Evolutionary conservation across 2,329 filamentous ascomycete genomes (phyloP), one percentile per base, ranked within the genome.

Genomic region (Anthostomella pinea): DNA sequence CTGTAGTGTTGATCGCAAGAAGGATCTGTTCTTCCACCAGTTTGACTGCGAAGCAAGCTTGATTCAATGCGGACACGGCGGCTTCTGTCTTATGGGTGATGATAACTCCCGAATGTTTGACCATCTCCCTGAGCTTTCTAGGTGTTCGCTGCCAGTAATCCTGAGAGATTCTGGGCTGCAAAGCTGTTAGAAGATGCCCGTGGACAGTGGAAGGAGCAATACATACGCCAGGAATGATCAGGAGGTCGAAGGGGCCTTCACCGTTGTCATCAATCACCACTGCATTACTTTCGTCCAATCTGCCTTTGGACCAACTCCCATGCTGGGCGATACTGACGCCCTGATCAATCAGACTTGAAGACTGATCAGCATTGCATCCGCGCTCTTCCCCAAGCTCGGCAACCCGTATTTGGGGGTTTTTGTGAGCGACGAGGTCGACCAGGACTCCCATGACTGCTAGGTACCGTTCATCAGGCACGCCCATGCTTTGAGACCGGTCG

Each of bases 391-490:
- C 36, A 5, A 49, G 25, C 29, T 50, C 45, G 11, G 50, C 23
- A 0, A 52, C 46, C 4, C 35, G 30, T 36, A 52, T 46, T 1
- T 30, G 9, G 5, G 49, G 49, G 4, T 16, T 48, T 27, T 45
- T 50, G 25, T 52, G 46, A 1, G 41, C 45, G 3, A 20, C 30
- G 0, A 52, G 35, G n/a, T 46, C 44, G 1, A 49, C 10, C 1
- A 49, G 10, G 1, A 16, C 31, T 2, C 38, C 38, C 9, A 49
- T 24, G 1, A 24, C 13, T 5, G 16, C n/a, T 8, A 33, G 6
- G 15, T 13, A 33, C 17, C 33, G 3, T 11, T 42, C 31, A 8
- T 41, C 40, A 4, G 7, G n/a, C 1, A 32, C 2, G 7, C 30
- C 26, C 1, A 11, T 3, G 5, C 3, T 13, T 23, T 24, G 3